Conservation (phyloP, 495 filamentous ascomycete genomes). For the Xylaria acuta region DNA sequence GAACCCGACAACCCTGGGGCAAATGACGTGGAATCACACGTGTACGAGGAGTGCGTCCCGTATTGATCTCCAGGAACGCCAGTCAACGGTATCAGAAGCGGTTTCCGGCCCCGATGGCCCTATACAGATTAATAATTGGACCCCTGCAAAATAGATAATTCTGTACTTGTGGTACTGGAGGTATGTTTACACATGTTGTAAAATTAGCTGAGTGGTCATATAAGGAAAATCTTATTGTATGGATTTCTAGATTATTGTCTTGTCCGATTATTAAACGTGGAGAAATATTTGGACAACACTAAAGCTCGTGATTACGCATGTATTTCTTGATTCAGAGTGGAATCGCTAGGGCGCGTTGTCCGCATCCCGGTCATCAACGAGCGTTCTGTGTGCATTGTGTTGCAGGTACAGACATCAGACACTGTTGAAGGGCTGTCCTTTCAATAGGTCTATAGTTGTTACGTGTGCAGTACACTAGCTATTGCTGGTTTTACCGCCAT, state of each 20-base stretch:
- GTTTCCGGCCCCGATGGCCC: neutral
- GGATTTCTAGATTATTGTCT: neutral
- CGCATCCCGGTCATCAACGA: neutral
- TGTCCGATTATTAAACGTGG: neutral
- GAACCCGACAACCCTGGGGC: conserved; percentile 12
- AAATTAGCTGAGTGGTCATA: neutral
- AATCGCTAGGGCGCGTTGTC: neutral
- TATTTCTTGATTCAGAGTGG: neutral
- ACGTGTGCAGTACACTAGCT: neutral
- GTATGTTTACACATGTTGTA: neutral
- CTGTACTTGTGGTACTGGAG: neutral
- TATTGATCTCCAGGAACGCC: conserved; percentile 12
- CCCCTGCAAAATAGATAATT: neutral
- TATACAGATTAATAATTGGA: neutral
- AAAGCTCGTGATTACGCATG: neutral
- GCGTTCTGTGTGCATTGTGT: neutral
- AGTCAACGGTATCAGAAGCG: neutral
- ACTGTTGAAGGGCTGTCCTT: neutral
- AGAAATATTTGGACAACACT: neutral
- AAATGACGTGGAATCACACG: conserved; percentile 13
- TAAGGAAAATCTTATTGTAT: conserved; percentile 17
- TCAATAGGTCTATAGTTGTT: neutral
- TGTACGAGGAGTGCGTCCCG: neutral
- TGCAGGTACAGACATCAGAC: neutral
- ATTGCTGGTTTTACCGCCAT: neutral